Evolutionary conservation across 2,329 filamentous ascomycete genomes (phyloP).

Genomic region (Macroventuria anomochaeta): DNA sequence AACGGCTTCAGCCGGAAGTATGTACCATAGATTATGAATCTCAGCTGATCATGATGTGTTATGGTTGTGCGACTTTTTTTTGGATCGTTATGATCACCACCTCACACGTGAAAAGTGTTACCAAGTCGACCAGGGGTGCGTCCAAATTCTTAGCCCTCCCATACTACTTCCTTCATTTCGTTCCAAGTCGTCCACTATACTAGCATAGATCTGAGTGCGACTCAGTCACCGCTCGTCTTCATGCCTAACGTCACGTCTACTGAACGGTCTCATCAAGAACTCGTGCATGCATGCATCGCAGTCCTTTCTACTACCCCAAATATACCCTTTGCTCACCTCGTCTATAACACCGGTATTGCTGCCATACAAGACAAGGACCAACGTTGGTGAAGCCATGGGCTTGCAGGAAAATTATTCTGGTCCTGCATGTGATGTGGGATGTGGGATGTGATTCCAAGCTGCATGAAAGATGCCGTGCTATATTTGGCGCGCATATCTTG

Average conservation of each 20-base stretch:
- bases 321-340: neutral
- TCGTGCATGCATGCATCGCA: neutral
- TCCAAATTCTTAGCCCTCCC: too few relatives aligned
- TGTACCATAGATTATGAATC: too few relatives aligned
- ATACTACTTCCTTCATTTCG: too few relatives aligned
- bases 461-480: slow-evolving; percentile 15
- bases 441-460: slow-evolving; percentile 14
- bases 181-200: neutral
- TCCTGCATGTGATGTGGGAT: slow-evolving; percentile 15
- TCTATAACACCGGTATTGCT: neutral
- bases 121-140: too few relatives aligned
- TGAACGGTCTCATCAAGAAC: neutral
- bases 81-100: too few relatives aligned
- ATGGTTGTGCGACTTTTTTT: neutral
- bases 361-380: neutral
- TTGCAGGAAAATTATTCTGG: slow-evolving; percentile 12
- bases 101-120: too few relatives aligned
- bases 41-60: too few relatives aligned
- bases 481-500: slow-evolving; percentile 14
- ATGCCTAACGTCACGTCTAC: neutral
- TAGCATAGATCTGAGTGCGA: neutral
- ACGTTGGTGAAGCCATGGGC: neutral
- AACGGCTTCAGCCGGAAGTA: too few relatives aligned
- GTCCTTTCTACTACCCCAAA: neutral
- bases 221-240: neutral